Conservation (phyloP, 208 protist species). For the Leishmania martiniquensis region DNA sequence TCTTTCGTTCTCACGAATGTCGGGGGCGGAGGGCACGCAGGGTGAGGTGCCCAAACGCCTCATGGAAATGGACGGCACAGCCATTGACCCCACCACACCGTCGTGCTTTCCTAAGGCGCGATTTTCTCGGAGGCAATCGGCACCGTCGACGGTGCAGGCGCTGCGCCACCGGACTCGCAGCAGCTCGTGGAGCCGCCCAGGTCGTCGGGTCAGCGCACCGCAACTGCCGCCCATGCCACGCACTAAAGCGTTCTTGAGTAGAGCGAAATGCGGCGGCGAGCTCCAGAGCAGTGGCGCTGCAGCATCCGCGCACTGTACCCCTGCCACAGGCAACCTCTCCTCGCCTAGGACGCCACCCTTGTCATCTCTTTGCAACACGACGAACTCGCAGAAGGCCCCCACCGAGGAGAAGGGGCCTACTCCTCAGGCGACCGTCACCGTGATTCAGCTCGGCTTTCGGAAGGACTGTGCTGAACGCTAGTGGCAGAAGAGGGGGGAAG, state of each 20-base stretch:
- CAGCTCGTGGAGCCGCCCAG: not conserved
- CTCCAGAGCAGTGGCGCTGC: not conserved
- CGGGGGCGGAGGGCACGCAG: not conserved
- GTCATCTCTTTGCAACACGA: not conserved
- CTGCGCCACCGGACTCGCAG: not conserved
- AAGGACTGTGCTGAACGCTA: not conserved
- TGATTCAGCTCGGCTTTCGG: slow-evolving; percentile 27
- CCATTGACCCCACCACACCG: slow-evolving; percentile 1
- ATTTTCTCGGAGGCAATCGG: not conserved
- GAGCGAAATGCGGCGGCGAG: not conserved
- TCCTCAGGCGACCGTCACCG: slow-evolving; percentile 11
- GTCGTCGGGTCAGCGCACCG: slow-evolving; percentile 1
- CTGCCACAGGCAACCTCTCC: not conserved
- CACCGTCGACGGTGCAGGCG: not conserved
- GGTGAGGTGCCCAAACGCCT: slow-evolving; percentile 1
- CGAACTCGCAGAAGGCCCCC: not conserved
- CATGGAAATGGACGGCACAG: slow-evolving; percentile 4
- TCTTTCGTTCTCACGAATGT: slow-evolving; percentile 13
- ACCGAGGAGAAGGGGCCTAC: not conserved
- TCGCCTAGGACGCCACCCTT: not conserved
- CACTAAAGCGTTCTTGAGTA: too few species aligned
- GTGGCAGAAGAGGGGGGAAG: not conserved
- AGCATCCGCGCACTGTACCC: not conserved
- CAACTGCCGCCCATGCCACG: slow-evolving; percentile 1
- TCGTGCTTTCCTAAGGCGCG: not conserved